Percentiles rank a stretch among this genome's conserved stretches.
Conservation (phyloP, 2,329 filamentous ascomycete genomes). For the Aspergillus glaucus region DNA sequence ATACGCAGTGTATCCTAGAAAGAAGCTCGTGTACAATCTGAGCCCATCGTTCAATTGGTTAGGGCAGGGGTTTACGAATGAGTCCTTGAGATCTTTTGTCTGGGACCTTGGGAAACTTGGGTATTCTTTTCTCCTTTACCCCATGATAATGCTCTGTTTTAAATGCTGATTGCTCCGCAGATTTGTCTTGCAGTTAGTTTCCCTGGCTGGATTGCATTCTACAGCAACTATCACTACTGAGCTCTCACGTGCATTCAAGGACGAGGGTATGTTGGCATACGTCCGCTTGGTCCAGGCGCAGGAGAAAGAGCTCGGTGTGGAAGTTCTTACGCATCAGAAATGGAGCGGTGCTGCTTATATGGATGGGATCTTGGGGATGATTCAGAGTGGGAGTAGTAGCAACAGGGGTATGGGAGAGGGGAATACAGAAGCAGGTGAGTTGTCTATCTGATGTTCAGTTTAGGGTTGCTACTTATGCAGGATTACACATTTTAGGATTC, state of each 20-base stretch:
- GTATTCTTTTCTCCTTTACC: conserved; percentile 43
- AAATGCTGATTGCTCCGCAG: conserved; percentile 22
- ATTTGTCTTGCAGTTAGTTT: conserved; percentile 60
- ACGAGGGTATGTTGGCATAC: conserved; percentile 93
- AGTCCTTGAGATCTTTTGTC: conserved; percentile 80
- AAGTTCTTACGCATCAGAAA: conserved; percentile 93
- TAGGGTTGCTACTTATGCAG: too few relatives aligned
- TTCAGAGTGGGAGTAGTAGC: conserved; percentile 83
- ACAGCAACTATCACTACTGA: conserved; percentile 63
- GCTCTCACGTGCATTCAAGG: conserved; percentile 76
- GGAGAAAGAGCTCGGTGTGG: conserved; percentile 85
- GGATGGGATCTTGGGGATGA: conserved; percentile 81
- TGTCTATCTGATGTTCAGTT: background rate
- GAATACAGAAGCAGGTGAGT: conserved; percentile 64
- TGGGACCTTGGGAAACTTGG: conserved; percentile 93
- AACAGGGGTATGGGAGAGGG: conserved; percentile 93
- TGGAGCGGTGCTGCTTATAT: conserved; percentile 67
- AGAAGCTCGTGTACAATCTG: conserved; percentile 93
- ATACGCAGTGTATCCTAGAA: conserved; percentile 61
- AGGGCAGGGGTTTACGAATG: conserved; percentile 81
- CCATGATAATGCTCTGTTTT: background rate
- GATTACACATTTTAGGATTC: too few relatives aligned
- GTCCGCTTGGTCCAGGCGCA: conserved; percentile 85
- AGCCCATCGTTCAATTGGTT: conserved; percentile 99
- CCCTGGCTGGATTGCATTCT: conserved; percentile 57